Percentiles rank a stretch among this genome's conserved stretches.
phyloP scores from a whole-genome alignment of 1,139 yeast genomes.

The Yamadazyma atmosphaerica region DNA sequence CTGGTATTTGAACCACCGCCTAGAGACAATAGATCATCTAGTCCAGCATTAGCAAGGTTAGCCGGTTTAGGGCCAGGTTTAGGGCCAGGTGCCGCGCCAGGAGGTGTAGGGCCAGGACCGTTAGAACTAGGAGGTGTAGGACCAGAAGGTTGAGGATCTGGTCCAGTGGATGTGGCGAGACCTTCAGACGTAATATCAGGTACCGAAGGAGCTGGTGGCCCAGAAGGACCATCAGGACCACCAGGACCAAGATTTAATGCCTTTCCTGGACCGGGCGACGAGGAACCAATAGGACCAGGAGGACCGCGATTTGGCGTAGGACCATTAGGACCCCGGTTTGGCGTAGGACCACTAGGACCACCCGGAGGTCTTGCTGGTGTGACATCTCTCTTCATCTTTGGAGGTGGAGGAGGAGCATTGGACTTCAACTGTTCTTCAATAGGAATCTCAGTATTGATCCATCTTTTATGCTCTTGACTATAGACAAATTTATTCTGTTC shows the following conservation, averaged over 20 bases:
- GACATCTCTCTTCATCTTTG: conserved; percentile 45
- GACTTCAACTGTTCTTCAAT: conserved; percentile 67
- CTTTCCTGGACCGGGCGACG: conserved; percentile 5
- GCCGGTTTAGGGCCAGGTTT: conserved; percentile 13
- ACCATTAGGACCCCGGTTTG: conserved; percentile 9
- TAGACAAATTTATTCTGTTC: conserved; percentile 72
- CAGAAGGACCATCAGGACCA: neutral
- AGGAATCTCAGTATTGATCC: conserved; percentile 76
- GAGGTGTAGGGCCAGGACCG: conserved; percentile 6
- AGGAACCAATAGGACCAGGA: conserved; percentile 4
- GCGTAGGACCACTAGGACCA: conserved; percentile 13
- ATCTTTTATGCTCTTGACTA: conserved; percentile 81
- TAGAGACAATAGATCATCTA: conserved; percentile 68
- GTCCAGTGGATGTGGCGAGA: no score
- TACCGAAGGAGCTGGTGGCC: no score
- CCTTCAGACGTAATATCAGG: no score
- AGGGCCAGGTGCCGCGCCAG: no score
- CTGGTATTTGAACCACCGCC: conserved; percentile 37
- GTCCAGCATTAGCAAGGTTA: conserved; percentile 48
- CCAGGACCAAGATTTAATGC: neutral
- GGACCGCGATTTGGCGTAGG: conserved; percentile 7
- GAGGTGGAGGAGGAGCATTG: conserved; percentile 76
- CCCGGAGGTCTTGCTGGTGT: conserved; percentile 24
- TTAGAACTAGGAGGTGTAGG: conserved; percentile 4
- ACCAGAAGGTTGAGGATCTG: conserved; percentile 6